A percentile compares a stretch with the other conserved stretches of the same genome.
Evolutionary conservation across 345 rosid species (phyloP).

Genomic region (Citrus australasica): DNA sequence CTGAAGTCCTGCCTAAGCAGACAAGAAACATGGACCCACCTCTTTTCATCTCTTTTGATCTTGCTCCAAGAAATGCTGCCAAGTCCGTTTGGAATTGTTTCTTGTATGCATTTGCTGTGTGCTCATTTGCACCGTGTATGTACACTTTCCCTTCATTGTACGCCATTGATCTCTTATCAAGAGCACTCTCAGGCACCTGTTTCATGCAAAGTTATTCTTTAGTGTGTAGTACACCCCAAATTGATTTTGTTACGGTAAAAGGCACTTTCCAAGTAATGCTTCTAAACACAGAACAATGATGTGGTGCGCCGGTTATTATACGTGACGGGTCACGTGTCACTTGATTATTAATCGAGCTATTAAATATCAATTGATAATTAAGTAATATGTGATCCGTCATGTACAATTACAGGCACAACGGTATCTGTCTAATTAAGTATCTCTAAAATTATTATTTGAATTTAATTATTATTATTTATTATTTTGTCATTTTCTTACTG

Average conservation of each 20-base stretch:
- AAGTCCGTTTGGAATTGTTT: slow-evolving; percentile 75
- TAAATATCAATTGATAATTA: no score
- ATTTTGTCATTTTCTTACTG: background rate
- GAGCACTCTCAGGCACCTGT: slow-evolving; percentile 80
- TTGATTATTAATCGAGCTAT: no score
- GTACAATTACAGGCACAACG: rapidly evolving
- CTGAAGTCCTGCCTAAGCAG: slow-evolving; percentile 83
- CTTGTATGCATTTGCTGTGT: slow-evolving; percentile 61
- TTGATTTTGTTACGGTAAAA: no score
- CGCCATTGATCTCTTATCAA: slow-evolving; percentile 63
- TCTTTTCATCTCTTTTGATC: slow-evolving; percentile 74
- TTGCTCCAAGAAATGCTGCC: slow-evolving; percentile 57
- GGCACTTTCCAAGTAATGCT: no score
- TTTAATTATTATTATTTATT: no score
- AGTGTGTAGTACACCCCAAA: no score
- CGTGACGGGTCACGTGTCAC: no score
- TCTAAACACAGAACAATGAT: no score
- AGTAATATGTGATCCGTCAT: no score
- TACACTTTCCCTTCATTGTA: slow-evolving; percentile 79
- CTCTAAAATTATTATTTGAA: background rate
- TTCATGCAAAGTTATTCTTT: background rate
- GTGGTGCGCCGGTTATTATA: no score
- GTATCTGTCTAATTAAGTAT: rapidly evolving
- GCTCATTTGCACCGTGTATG: slow-evolving; percentile 72
- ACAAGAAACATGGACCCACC: slow-evolving; percentile 96